phyloP scores from a whole-genome alignment of 164 flowering plant genomes.

The Warburgia ugandensis region DNA sequence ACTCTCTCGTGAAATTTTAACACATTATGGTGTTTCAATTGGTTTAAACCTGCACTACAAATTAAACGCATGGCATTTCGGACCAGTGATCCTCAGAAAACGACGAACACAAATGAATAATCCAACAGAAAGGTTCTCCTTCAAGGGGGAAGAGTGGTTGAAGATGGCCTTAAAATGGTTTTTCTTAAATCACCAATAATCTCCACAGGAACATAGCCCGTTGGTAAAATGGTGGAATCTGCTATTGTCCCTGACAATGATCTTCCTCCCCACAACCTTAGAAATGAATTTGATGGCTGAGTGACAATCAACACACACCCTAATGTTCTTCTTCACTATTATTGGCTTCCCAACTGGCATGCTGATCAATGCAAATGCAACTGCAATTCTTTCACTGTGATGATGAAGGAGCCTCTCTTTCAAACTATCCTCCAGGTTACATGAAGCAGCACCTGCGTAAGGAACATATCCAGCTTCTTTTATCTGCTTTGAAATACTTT shows the following conservation, averaged over 20 bases:
- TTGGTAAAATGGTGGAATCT: conserved; percentile 47
- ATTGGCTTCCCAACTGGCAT: conserved; percentile 44
- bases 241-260: conserved; percentile 41
- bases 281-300: conserved; percentile 42
- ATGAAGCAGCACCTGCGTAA: conserved; percentile 20
- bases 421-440: conserved; percentile 27
- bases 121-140: too few relatives aligned
- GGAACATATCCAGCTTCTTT: conserved; percentile 40
- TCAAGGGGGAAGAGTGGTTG: too few relatives aligned
- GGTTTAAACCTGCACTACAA: too few relatives aligned
- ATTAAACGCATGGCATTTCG: too few relatives aligned
- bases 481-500: conserved; percentile 29
- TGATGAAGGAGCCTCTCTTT: conserved; percentile 40
- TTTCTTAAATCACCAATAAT: conserved; percentile 50
- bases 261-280: conserved; percentile 35
- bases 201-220: conserved; percentile 45
- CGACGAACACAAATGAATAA: too few relatives aligned
- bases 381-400: conserved; percentile 50
- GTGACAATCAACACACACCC: conserved; percentile 47
- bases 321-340: conserved; percentile 44
- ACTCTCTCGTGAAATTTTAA: too few relatives aligned
- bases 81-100: too few relatives aligned
- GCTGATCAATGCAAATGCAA: conserved; percentile 42
- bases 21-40: too few relatives aligned
- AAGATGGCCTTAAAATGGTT: too few relatives aligned